Evolutionary conservation across 2,329 filamentous ascomycete species (phyloP).

Genomic region (Didymella lethalis): DNA sequence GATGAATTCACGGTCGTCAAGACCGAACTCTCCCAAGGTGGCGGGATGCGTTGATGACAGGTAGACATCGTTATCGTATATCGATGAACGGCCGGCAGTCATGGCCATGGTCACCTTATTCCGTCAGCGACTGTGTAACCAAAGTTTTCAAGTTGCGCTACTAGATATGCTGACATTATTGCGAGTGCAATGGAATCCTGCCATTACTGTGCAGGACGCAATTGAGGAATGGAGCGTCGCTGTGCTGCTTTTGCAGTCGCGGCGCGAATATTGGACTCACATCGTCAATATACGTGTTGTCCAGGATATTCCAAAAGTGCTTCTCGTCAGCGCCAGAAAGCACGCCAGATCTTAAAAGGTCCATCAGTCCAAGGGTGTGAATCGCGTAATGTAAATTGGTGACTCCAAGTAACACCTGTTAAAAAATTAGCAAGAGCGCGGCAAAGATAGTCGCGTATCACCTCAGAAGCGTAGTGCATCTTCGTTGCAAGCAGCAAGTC

Average conservation of each 20-base stretch:
- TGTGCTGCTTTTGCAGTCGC: background rate
- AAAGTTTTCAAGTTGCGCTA: background rate
- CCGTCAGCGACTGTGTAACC: background rate
- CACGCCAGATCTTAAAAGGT: conserved; percentile 2
- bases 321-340: conserved; percentile 2
- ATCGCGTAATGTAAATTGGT: conserved; percentile 9
- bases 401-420: conserved; percentile 11
- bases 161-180: background rate
- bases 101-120: conserved; percentile 9
- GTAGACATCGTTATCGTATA: conserved; percentile 12
- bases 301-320: conserved; percentile 8
- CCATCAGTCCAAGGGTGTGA: conserved; percentile 12
- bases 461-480: conserved; percentile 17
- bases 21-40: background rate
- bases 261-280: background rate
- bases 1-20: background rate
- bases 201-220: background rate
- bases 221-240: background rate
- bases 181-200: background rate
- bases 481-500: conserved; percentile 9
- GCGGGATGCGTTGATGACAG: conserved; percentile 10
- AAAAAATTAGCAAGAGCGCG: background rate
- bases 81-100: conserved; percentile 3
- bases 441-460: background rate
- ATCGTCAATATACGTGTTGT: conserved; percentile 18